Evolutionary conservation across 768 basidiomycete genomes (phyloP).

Genomic region (Tricholoma furcatifolium): DNA sequence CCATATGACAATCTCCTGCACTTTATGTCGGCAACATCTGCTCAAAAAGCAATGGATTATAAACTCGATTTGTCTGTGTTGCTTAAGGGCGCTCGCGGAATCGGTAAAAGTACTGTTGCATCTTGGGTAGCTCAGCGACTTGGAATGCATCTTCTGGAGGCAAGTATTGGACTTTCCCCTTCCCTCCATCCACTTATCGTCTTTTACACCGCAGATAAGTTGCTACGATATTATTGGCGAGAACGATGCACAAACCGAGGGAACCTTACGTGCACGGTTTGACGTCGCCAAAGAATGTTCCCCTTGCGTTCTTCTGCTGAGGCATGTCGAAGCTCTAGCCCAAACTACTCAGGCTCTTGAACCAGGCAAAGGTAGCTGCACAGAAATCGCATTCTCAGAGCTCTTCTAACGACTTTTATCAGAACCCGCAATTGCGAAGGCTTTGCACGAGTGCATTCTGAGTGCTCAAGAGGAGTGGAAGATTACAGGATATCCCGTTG

Average conservation of each 20-base stretch:
- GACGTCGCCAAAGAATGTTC: conserved; percentile 76
- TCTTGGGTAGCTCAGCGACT: conserved; percentile 54
- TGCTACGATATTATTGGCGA: conserved; percentile 86
- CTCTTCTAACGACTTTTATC: conserved; percentile 3
- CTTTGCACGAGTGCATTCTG: conserved; percentile 62
- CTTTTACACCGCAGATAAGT: conserved; percentile 56
- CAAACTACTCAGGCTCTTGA: conserved; percentile 65
- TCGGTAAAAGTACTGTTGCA: conserved; percentile 75
- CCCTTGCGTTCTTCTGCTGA: conserved; percentile 81
- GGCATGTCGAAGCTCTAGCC: conserved; percentile 78
- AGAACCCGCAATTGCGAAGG: conserved; percentile 60
- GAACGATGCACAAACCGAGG: conserved; percentile 72
- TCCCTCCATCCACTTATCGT: not conserved
- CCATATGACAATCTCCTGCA: conserved; percentile 49
- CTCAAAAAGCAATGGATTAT: conserved; percentile 55
- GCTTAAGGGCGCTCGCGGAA: conserved; percentile 75
- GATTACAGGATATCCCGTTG: conserved; percentile 64
- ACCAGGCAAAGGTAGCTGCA: conserved; percentile 59
- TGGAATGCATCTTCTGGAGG: conserved; percentile 82
- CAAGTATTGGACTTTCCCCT: conserved; percentile 22
- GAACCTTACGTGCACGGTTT: conserved; percentile 65
- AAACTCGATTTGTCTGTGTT: conserved; percentile 69
- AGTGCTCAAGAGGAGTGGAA: conserved; percentile 57
- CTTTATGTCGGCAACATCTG: conserved; percentile 60
- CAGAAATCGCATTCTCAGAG: not conserved